A percentile compares a stretch with the other conserved stretches of the same genome.
These are phyloP conservation scores for Sutorius eximius DNA, from an alignment of 1,284 basidiomycete species.

Conservation along the genomic window DNA sequence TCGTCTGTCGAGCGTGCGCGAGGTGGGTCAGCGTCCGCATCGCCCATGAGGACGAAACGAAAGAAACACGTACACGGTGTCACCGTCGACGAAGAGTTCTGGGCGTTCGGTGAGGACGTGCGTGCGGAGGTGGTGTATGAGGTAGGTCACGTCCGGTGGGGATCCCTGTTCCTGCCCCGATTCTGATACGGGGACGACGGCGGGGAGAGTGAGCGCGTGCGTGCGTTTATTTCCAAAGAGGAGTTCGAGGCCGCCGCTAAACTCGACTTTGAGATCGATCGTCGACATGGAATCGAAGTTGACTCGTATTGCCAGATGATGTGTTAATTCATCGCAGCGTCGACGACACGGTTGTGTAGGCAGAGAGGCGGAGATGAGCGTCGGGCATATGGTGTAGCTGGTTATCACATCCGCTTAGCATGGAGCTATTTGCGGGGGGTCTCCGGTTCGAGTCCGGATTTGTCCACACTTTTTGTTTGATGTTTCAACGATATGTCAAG, in stretches of 20 bases:
- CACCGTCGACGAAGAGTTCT: constrained; percentile 88
- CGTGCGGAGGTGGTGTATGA: constrained; percentile 80
- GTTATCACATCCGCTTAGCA: constrained; percentile 52
- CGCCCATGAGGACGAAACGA: too few relatives aligned
- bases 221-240: constrained; percentile 71
- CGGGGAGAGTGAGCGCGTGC: constrained; percentile 64
- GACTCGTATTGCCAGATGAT: too few relatives aligned
- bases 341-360: too few relatives aligned
- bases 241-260: constrained; percentile 81
- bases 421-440: constrained; percentile 35
- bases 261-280: constrained; percentile 57
- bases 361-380: too few relatives aligned
- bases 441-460: constrained; percentile 38
- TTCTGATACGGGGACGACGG: constrained; percentile 33
- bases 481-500: too few relatives aligned
- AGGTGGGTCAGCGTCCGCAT: neutral
- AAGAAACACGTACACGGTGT: constrained; percentile 65
- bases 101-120: constrained; percentile 82
- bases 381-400: constrained; percentile 49
- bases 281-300: constrained; percentile 5
- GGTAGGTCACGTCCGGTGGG: constrained; percentile 64
- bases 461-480: constrained; percentile 12
- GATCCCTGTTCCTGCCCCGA: too few relatives aligned
- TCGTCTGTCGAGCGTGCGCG: constrained; percentile 39
- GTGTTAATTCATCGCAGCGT: too few relatives aligned